phyloP scores from a whole-genome alignment of 495 filamentous ascomycete genomes.

The Hypomontagnella submonticulosa region DNA sequence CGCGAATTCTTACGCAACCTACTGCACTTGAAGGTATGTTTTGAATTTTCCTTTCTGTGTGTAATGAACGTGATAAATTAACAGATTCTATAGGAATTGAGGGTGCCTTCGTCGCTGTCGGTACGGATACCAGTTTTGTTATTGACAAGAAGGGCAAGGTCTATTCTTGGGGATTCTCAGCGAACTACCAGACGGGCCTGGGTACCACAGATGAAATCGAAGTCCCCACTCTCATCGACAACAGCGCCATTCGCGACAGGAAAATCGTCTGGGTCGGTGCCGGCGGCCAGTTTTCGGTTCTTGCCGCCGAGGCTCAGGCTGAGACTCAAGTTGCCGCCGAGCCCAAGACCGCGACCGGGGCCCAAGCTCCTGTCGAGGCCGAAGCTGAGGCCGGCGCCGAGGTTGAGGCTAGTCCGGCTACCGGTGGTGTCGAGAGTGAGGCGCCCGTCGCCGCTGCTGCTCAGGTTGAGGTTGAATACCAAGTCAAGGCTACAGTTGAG shows the following conservation, averaged over 20 bases:
- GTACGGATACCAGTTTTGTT: constrained; percentile 68
- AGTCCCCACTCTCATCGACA: constrained; percentile 66
- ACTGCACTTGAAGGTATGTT: constrained; percentile 54
- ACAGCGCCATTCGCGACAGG: constrained; percentile 65
- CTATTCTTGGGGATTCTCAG: constrained; percentile 76
- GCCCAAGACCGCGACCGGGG: too few species aligned
- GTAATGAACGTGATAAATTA: constrained; percentile 23
- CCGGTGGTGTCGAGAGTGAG: too few species aligned
- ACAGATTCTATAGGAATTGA: constrained; percentile 35
- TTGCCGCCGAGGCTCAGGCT: constrained; percentile 51
- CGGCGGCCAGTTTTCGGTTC: constrained; percentile 71
- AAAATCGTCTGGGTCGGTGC: constrained; percentile 66
- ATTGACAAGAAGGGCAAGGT: constrained; percentile 65
- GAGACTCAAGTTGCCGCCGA: constrained; percentile 19
- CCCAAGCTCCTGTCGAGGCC: too few species aligned
- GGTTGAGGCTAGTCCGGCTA: too few species aligned
- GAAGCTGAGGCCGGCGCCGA: too few species aligned
- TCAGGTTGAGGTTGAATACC: too few species aligned
- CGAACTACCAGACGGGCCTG: constrained; percentile 71
- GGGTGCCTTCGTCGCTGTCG: constrained; percentile 53
- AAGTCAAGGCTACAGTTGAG: too few species aligned
- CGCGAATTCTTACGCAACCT: constrained; percentile 68
- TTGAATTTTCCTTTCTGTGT: neutral
- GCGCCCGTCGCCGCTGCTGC: too few species aligned
- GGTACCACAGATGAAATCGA: constrained; percentile 65